Evolutionary conservation across 495 filamentous ascomycete species (phyloP).

Genomic region (Daldinia bambusicola): DNA sequence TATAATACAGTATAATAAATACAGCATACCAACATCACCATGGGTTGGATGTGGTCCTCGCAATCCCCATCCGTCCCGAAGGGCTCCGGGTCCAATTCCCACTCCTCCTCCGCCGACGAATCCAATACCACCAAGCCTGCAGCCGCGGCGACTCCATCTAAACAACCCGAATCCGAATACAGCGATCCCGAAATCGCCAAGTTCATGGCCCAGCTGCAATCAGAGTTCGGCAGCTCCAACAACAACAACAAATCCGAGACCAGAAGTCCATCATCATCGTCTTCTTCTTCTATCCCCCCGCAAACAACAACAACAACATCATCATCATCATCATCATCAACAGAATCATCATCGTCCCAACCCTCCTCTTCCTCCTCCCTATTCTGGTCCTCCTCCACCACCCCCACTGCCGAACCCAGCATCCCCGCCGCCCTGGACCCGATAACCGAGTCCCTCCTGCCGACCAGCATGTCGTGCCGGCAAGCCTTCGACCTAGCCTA

Average conservation of each 20-base stretch:
- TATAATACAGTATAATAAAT: no score
- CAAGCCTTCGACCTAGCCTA: slow-evolving; percentile 91
- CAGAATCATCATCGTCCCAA: slow-evolving; percentile 5
- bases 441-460: slow-evolving; percentile 71
- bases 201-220: slow-evolving; percentile 53
- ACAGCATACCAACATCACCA: slow-evolving; percentile 41
- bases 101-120: neutral
- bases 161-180: slow-evolving; percentile 35
- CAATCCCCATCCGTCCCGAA: slow-evolving; percentile 35
- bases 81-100: slow-evolving; percentile 20
- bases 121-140: slow-evolving; percentile 26
- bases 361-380: slow-evolving; percentile 19
- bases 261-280: neutral
- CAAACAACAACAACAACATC: slow-evolving; percentile 7
- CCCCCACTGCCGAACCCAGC: slow-evolving; percentile 31
- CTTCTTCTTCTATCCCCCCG: slow-evolving; percentile 35
- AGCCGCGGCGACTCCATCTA: slow-evolving; percentile 29
- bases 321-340: slow-evolving; percentile 15
- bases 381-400: slow-evolving; percentile 38
- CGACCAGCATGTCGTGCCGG: slow-evolving; percentile 86
- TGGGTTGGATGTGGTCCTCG: slow-evolving; percentile 65
- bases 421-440: slow-evolving; percentile 44
- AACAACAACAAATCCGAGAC: slow-evolving; percentile 17
- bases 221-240: slow-evolving; percentile 39
- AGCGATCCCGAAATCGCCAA: slow-evolving; percentile 56